Percentiles rank a stretch among this genome's conserved stretches.
These are phyloP conservation scores for Paramecium octaurelia DNA, from an alignment of 73 alveolate species.

Conservation along the genomic window DNA sequence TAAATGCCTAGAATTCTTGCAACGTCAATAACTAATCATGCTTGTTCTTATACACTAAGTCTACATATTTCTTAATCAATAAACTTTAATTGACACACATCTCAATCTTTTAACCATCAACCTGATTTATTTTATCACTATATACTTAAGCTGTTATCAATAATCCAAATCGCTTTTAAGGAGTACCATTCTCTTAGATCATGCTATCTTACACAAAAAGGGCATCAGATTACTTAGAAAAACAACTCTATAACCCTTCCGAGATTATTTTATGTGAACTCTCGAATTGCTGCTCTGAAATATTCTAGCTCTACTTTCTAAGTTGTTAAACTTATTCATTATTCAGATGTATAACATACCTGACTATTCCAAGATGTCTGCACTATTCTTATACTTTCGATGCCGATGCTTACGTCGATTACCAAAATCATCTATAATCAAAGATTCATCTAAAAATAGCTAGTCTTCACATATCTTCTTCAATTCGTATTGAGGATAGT, in stretches of 20 bases:
- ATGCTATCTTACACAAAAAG: neutral
- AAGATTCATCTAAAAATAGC: conserved; percentile 40
- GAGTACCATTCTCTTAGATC: neutral
- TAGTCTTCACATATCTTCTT: conserved; percentile 28
- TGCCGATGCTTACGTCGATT: neutral
- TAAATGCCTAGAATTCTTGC: neutral
- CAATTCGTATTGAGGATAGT: conserved; percentile 2
- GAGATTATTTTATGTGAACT: neutral
- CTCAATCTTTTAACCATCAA: conserved; percentile 28
- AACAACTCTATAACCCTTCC: neutral
- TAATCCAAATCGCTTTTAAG: neutral
- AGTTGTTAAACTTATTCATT: neutral
- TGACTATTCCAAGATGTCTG: neutral
- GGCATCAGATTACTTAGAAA: neutral
- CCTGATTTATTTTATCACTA: neutral
- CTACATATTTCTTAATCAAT: neutral
- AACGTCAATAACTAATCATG: neutral
- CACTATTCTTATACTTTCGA: neutral
- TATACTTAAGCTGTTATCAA: neutral
- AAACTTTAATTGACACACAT: neutral
- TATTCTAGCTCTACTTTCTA: neutral
- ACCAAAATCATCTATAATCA: neutral
- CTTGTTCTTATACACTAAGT: neutral
- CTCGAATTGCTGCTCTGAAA: neutral
- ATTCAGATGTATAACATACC: neutral